Evolutionary conservation across 352 stramenopile species (phyloP), one percentile per base, ranked within the genome.

Genomic region (Phytophthora aleatoria): DNA sequence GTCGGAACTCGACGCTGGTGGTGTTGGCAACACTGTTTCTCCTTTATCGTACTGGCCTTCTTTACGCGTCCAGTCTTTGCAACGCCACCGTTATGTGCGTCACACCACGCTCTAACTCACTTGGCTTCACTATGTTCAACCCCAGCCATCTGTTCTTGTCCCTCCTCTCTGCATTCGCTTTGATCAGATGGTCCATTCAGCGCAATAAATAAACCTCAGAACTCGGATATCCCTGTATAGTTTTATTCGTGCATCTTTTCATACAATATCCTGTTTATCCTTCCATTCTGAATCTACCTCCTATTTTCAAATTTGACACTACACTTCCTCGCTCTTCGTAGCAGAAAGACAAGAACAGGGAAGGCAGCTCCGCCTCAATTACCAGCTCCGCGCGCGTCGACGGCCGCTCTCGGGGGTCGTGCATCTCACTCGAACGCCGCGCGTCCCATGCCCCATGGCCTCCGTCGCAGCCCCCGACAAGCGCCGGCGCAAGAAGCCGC

Each of bases 391-490:
- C 31, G 52, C 52, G n/a, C 51, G 51, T 41, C 41, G 35, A 38
- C 36, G 51, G 35, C 45, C 38, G 36, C 47, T 63, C 44, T 62
- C 30, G 56, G 33, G 35, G 44, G 35, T 55, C 56, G 56, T 49
- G 56, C 43, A 59, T 59, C 26, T 59, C 39, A 31, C 42, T 41
- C 35, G 35, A 41, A 41, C 35, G 35, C 5, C 35, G 35, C 41
- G 41, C 31, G 35, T 43, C 31, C 47, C 50, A 71, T 71, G 57
- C 63, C 30, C 38, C 27, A 67, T 71, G 64, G 57, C 50, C 30
- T 57, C 57, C 26, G 26, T 36, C 26, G 49, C 24, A 51, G 9
- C 48, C 13, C 12, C 50, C 39, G 38, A 64, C 38, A 30, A 60
- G 51, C 51, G 36, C 16, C 51, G 39, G 50, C 59, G 55, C 33